Percentiles rank a stretch among this genome's conserved stretches.
Conservation (phyloP, 257 asterid genomes). For the Nicotiana attenuata region DNA sequence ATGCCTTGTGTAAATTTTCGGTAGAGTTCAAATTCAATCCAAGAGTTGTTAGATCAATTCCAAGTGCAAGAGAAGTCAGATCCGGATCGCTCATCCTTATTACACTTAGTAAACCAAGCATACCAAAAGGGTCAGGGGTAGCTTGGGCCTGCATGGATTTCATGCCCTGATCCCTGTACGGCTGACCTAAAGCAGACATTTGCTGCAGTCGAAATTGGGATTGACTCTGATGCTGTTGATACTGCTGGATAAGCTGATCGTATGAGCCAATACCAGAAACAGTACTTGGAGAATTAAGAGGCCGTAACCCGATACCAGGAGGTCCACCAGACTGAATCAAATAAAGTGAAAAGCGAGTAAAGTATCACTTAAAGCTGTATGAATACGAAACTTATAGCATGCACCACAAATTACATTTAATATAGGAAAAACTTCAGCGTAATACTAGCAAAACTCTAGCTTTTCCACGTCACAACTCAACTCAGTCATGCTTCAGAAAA, state of each 20-base stretch:
- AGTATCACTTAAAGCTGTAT: neutral
- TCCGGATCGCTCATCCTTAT: conserved; percentile 89
- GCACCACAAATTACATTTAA: neutral
- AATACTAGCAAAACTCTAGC: neutral
- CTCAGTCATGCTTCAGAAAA: neutral
- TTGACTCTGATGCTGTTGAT: conserved; percentile 83
- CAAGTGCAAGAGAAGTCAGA: conserved; percentile 88
- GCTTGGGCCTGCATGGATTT: conserved; percentile 62
- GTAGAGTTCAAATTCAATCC: conserved; percentile 91
- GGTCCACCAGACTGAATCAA: conserved; percentile 66
- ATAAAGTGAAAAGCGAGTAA: neutral
- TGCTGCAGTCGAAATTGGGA: conserved; percentile 86
- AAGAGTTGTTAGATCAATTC: conserved; percentile 88
- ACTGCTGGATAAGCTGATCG: conserved; percentile 89
- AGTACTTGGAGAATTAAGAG: conserved; percentile 63
- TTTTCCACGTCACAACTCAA: neutral
- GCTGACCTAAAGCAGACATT: conserved; percentile 76
- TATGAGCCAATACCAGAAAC: conserved; percentile 78
- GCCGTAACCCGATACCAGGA: conserved; percentile 70
- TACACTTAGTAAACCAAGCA: conserved; percentile 86
- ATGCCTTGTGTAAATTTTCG: conserved; percentile 79
- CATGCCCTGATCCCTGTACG: conserved; percentile 81
- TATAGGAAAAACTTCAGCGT: neutral
- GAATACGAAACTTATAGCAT: neutral
- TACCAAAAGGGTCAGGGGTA: conserved; percentile 71